phyloP scores from a whole-genome alignment of 2,329 filamentous ascomycete species.

The Penicillium psychrosexuale region DNA sequence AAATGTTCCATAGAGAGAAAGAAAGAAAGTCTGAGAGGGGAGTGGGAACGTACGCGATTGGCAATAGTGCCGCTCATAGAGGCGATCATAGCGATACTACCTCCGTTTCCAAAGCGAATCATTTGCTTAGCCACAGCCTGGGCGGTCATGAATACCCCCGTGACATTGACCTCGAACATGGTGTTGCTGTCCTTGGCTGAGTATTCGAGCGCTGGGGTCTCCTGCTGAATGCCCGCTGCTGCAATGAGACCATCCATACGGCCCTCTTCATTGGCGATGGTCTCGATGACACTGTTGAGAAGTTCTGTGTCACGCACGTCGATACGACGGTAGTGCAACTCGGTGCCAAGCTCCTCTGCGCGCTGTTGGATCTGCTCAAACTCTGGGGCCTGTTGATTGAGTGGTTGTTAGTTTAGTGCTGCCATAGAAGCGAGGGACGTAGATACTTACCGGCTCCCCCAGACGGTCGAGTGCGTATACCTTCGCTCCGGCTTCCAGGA shows the following conservation, averaged over 20 bases:
- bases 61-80: conserved; percentile 61
- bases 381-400: conserved; percentile 44
- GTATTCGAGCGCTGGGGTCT: conserved; percentile 79
- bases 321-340: conserved; percentile 70
- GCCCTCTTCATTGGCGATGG: conserved; percentile 67
- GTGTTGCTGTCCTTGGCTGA: conserved; percentile 58
- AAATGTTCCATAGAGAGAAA: background rate
- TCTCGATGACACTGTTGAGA: conserved; percentile 65
- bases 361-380: conserved; percentile 65
- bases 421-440: background rate
- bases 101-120: conserved; percentile 58
- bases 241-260: conserved; percentile 77
- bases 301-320: conserved; percentile 71
- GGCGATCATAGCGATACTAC: conserved; percentile 61
- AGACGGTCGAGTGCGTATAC: conserved; percentile 47
- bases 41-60: conserved; percentile 45
- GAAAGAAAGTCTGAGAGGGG: background rate
- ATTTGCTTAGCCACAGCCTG: conserved; percentile 63
- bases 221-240: conserved; percentile 71
- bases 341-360: conserved; percentile 64
- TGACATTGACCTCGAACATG: conserved; percentile 62
- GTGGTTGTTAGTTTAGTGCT: background rate
- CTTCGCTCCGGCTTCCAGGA: conserved; percentile 71
- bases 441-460: conserved; percentile 35
- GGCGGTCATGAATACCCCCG: conserved; percentile 61